phyloP scores from a whole-genome alignment of 345 rosid species.

The Combretum micranthum region DNA sequence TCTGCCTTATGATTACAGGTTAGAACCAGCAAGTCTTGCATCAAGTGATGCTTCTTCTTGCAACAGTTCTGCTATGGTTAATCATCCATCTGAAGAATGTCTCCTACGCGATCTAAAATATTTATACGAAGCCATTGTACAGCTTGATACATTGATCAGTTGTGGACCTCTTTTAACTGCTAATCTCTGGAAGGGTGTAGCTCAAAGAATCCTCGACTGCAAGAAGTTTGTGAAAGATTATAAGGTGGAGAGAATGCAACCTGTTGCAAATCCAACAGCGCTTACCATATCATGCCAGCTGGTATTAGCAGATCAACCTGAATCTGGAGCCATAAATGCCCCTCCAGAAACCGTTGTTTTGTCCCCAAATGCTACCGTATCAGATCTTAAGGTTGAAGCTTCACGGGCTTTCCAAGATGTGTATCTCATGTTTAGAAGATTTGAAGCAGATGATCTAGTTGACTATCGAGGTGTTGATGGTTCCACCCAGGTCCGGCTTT shows the following conservation, averaged over 20 bases:
- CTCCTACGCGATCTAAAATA: constrained; percentile 40
- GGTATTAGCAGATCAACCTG: constrained; percentile 30
- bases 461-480: constrained; percentile 52
- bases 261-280: constrained; percentile 5
- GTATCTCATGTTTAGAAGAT: constrained; percentile 42
- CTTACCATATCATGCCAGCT: constrained; percentile 37
- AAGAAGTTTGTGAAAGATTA: constrained; percentile 65
- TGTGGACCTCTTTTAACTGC: constrained; percentile 22
- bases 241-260: constrained; percentile 15
- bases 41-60: neutral
- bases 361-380: constrained; percentile 33
- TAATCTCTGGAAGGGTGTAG: constrained; percentile 25
- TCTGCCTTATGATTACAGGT: constrained; percentile 28
- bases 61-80: constrained; percentile 13
- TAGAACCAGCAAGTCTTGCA: constrained; percentile 33
- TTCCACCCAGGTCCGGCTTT: constrained; percentile 46
- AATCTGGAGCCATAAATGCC: constrained; percentile 18
- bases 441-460: constrained; percentile 51
- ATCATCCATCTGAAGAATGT: constrained; percentile 36
- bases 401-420: constrained; percentile 53
- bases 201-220: constrained; percentile 62
- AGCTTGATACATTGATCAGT: constrained; percentile 29
- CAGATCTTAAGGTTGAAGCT: constrained; percentile 49
- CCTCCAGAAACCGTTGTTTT: constrained; percentile 42
- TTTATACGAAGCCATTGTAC: constrained; percentile 36